A percentile compares a stretch with the other conserved stretches of the same genome.
phyloP scores from a whole-genome alignment of 2,329 filamentous ascomycete species.

The Ophidiomyces ophidiicola region DNA sequence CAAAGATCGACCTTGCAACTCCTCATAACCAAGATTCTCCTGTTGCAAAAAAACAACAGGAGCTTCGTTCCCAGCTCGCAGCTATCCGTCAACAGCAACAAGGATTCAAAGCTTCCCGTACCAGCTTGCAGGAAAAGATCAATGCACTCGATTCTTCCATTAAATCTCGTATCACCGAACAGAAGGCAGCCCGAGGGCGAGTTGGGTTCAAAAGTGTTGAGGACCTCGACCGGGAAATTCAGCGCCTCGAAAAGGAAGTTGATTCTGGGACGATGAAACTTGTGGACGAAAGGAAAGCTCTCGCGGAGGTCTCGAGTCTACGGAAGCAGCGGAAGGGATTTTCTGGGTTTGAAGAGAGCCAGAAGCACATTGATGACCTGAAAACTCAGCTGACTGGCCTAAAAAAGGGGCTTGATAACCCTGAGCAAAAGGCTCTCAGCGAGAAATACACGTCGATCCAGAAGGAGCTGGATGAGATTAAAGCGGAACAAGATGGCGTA shows the following conservation, averaged over 20 bases:
- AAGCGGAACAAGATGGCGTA: conserved; percentile 79
- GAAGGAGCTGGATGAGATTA: conserved; percentile 77
- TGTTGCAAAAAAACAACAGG: conserved; percentile 67
- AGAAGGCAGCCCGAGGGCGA: conserved; percentile 72
- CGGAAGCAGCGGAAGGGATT: conserved; percentile 90
- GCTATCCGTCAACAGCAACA: conserved; percentile 80
- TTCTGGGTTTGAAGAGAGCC: conserved; percentile 64
- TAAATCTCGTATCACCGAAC: conserved; percentile 70
- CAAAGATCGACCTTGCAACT: conserved; percentile 72
- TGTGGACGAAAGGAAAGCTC: conserved; percentile 91
- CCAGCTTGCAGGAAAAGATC: conserved; percentile 72
- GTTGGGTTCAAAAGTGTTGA: conserved; percentile 76
- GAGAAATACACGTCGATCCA: conserved; percentile 78
- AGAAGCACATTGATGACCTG: conserved; percentile 80
- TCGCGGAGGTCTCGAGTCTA: conserved; percentile 68
- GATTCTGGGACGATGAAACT: conserved; percentile 85
- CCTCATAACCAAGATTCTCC: conserved; percentile 75
- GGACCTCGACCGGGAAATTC: conserved; percentile 75
- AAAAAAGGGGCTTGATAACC: conserved; percentile 80
- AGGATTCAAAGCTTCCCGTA: conserved; percentile 70
- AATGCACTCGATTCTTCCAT: conserved; percentile 83
- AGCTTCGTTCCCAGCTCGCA: conserved; percentile 69
- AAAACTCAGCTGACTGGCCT: conserved; percentile 80
- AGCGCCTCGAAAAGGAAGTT: conserved; percentile 68
- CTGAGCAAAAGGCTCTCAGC: conserved; percentile 75